These are phyloP conservation scores for Trametes gibbosa DNA, from an alignment of 768 basidiomycete species.

Conservation along the genomic window DNA sequence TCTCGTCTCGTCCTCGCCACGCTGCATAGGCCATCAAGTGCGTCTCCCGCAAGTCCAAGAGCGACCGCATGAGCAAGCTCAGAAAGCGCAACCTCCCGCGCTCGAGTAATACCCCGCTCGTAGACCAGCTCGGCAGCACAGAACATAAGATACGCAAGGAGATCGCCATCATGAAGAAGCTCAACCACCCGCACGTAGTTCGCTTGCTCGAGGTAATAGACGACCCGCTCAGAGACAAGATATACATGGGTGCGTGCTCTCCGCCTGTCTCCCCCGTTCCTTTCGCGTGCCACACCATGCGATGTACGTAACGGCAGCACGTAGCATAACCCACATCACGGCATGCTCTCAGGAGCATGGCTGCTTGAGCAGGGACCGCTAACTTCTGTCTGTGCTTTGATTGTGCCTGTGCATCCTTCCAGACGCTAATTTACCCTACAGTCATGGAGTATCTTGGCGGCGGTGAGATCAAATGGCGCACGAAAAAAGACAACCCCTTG, in stretches of 20 bases:
- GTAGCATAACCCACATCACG: neutral
- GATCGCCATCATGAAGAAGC: conserved; percentile 99
- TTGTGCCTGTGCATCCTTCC: neutral
- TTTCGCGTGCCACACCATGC: neutral
- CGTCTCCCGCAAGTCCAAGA: conserved; percentile 69
- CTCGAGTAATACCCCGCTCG: conserved; percentile 52
- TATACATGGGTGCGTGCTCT: conserved; percentile 82
- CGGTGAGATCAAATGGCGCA: conserved; percentile 92
- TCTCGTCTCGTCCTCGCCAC: neutral
- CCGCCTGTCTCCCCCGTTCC: neutral
- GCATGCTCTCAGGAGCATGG: neutral
- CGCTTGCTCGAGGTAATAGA: conserved; percentile 93
- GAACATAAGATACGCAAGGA: conserved; percentile 88
- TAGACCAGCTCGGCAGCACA: conserved; percentile 64
- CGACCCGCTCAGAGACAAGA: conserved; percentile 80
- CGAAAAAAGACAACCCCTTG: conserved; percentile 61
- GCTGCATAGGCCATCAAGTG: conserved; percentile 71
- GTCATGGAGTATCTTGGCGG: conserved; percentile 97
- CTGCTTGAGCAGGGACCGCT: neutral
- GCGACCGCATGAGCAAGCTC: conserved; percentile 54
- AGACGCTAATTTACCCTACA: conserved; percentile 34
- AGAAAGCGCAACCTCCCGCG: conserved; percentile 42
- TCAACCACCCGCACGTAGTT: conserved; percentile 86
- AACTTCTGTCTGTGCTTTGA: conserved; percentile 7
- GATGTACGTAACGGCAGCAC: neutral